Conservation (phyloP, 352 stramenopile species). For the Aphanomyces cochlioides region DNA sequence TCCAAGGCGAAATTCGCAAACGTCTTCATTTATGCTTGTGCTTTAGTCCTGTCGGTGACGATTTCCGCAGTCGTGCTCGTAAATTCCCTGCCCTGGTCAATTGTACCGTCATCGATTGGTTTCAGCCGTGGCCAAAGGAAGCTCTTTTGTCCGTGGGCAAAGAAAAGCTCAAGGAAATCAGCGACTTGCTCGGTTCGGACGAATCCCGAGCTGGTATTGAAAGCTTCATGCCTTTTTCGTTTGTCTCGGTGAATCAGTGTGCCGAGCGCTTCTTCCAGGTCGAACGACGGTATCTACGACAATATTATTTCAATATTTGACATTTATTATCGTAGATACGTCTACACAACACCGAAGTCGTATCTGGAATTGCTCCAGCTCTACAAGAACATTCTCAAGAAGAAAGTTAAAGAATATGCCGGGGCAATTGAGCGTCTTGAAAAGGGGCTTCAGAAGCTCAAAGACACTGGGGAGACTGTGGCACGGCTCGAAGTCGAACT, state of each 20-base stretch:
- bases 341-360: constrained; percentile 96
- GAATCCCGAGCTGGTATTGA: constrained; percentile 85
- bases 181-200: constrained; percentile 75
- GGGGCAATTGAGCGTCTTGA: constrained; percentile 87
- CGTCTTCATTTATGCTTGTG: constrained; percentile 93
- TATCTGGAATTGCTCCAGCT: constrained; percentile 93
- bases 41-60: constrained; percentile 94
- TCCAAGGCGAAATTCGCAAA: constrained; percentile 92
- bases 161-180: constrained; percentile 83
- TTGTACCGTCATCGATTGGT: constrained; percentile 95
- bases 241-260: constrained; percentile 90
- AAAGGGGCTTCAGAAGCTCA: constrained; percentile 91
- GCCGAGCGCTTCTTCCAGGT: constrained; percentile 87
- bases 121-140: constrained; percentile 92
- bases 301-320: neutral
- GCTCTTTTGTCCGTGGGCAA: constrained; percentile 89
- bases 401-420: constrained; percentile 88
- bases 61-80: constrained; percentile 90
- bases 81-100: constrained; percentile 96
- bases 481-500: constrained; percentile 91
- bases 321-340: constrained; percentile 30
- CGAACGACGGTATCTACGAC: constrained; percentile 66
- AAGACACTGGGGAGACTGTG: constrained; percentile 91
- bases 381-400: constrained; percentile 91
- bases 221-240: constrained; percentile 95